Conservation (phyloP, 2,329 filamentous ascomycete genomes). For the Byssothecium circinans region DNA sequence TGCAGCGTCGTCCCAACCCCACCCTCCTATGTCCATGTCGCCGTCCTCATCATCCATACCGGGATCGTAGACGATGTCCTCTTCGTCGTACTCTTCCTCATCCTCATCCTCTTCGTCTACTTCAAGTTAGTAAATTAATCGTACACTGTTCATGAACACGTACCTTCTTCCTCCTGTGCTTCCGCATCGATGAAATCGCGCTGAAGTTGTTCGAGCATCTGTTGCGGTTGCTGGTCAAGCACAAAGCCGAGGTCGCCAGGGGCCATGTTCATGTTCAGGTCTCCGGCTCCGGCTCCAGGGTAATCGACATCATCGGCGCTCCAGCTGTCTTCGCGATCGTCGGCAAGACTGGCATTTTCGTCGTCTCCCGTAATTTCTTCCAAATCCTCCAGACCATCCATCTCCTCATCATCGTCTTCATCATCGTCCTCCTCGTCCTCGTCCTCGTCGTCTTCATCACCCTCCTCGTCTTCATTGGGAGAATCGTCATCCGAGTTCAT, state of each 20-base stretch:
- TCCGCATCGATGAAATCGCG: conserved; percentile 61
- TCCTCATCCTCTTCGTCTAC: conserved; percentile 51
- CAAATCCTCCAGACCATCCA: conserved; percentile 47
- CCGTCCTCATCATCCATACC: conserved; percentile 53
- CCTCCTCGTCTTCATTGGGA: conserved; percentile 58
- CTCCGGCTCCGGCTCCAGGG: conserved; percentile 50
- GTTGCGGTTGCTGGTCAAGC: conserved; percentile 37
- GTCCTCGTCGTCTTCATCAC: conserved; percentile 52
- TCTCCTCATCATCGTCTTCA: conserved; percentile 51
- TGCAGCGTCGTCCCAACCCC: conserved; percentile 52
- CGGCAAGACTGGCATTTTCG: conserved; percentile 49
- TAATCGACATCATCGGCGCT: conserved; percentile 53
- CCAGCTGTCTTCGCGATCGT: conserved; percentile 44
- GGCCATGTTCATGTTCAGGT: conserved; percentile 57
- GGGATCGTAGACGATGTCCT: conserved; percentile 62
- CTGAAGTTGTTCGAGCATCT: conserved; percentile 44
- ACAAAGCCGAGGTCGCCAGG: conserved; percentile 41
- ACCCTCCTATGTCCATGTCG: conserved; percentile 46
- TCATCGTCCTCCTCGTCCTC: conserved; percentile 53
- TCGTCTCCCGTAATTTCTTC: conserved; percentile 53
- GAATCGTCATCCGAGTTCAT: conserved; percentile 59
- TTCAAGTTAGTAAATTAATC: conserved; percentile 7
- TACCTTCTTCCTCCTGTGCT: conserved; percentile 60
- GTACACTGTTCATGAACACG: conserved; percentile 45
- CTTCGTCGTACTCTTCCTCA: conserved; percentile 70